phyloP scores from a whole-genome alignment of 2,329 filamentous ascomycete species.

The Acarospora socialis region DNA sequence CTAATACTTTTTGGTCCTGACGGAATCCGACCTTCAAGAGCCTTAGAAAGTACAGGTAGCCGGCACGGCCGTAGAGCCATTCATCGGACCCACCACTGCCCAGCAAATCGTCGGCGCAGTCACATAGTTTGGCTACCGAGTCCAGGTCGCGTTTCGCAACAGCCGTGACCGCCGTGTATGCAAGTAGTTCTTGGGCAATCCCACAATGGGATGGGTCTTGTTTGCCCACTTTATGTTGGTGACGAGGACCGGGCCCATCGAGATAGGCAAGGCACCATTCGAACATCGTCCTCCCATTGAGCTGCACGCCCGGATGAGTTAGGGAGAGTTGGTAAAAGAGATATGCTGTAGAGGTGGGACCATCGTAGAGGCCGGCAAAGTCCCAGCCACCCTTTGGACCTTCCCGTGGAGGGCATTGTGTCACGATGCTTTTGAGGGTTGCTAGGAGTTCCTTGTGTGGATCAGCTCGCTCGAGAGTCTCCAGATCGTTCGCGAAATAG shows the following conservation, averaged over 20 bases:
- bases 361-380: constrained; percentile 40
- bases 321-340: constrained; percentile 38
- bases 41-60: constrained; percentile 53
- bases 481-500: too few relatives aligned
- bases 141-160: constrained; percentile 15
- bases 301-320: constrained; percentile 29
- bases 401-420: too few relatives aligned
- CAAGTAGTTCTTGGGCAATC: constrained; percentile 35
- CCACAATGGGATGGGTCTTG: constrained; percentile 35
- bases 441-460: too few relatives aligned
- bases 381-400: too few relatives aligned
- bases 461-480: too few relatives aligned
- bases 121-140: too few relatives aligned
- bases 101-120: constrained; percentile 29
- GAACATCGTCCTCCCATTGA: constrained; percentile 28
- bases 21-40: constrained; percentile 45
- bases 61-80: constrained; percentile 52
- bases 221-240: not conserved
- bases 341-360: constrained; percentile 42
- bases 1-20: constrained; percentile 33
- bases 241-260: constrained; percentile 9
- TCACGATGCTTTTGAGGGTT: too few relatives aligned
- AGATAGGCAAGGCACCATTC: constrained; percentile 37
- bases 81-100: constrained; percentile 40
- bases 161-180: constrained; percentile 32